A percentile compares a stretch with the other conserved stretches of the same genome.
These are phyloP conservation scores for Termitomyces sp. DNA, from an alignment of 768 basidiomycete genomes.

Conservation along the genomic window DNA sequence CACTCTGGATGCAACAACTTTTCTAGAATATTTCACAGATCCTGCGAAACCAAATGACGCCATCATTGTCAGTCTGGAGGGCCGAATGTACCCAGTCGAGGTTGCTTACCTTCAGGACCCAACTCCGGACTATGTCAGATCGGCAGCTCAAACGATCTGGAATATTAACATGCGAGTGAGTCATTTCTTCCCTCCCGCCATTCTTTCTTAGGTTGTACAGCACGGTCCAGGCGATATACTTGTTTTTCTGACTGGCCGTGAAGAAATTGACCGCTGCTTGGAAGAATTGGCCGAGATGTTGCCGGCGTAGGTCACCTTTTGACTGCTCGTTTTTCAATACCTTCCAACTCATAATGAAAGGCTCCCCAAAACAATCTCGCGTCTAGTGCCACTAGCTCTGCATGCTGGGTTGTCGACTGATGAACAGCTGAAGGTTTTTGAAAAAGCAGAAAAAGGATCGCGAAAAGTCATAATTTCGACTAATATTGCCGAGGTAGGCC, in stretches of 20 bases:
- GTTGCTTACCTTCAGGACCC: slow-evolving; percentile 83
- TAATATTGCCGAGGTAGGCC: slow-evolving; percentile 86
- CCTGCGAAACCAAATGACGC: slow-evolving; percentile 62
- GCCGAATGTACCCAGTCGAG: slow-evolving; percentile 93
- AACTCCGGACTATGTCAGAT: slow-evolving; percentile 71
- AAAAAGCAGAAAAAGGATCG: slow-evolving; percentile 63
- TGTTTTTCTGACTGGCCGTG: slow-evolving; percentile 91
- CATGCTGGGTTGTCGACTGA: slow-evolving; percentile 87
- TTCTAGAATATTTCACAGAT: slow-evolving; percentile 83
- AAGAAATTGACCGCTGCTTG: slow-evolving; percentile 90
- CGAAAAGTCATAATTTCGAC: slow-evolving; percentile 92
- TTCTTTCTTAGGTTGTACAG: slow-evolving; percentile 30
- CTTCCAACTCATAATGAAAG: slow-evolving; percentile 22
- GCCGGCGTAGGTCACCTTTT: slow-evolving; percentile 45
- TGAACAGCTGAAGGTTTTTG: slow-evolving; percentile 86
- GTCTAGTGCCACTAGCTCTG: slow-evolving; percentile 66
- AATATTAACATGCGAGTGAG: slow-evolving; percentile 74
- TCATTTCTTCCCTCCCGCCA: slow-evolving; percentile 7
- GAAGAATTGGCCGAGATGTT: slow-evolving; percentile 77
- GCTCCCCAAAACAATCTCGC: slow-evolving; percentile 47
- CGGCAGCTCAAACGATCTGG: slow-evolving; percentile 80
- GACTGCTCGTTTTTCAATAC: background rate
- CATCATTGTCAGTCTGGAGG: slow-evolving; percentile 85
- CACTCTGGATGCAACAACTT: slow-evolving; percentile 88
- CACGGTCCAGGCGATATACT: slow-evolving; percentile 85